These are phyloP conservation scores for Prillingera fragicola DNA, from an alignment of 1,284 basidiomycete genomes.

Conservation along the genomic window DNA sequence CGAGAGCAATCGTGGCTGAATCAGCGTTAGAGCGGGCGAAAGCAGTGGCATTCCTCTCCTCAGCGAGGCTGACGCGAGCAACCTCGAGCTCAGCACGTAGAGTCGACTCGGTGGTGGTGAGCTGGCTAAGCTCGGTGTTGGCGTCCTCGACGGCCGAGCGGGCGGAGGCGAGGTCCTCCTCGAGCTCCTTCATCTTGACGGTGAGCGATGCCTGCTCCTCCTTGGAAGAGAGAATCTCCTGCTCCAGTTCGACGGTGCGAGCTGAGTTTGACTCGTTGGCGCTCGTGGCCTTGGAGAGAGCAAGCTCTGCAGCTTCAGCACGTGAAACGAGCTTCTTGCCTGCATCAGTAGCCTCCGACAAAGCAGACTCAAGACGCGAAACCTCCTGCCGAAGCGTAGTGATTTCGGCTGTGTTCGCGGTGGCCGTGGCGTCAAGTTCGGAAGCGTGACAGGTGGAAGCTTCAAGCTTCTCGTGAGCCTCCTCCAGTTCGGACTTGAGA, in stretches of 20 bases:
- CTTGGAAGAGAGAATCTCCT: background rate
- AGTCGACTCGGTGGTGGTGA: background rate
- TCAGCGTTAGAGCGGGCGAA: background rate
- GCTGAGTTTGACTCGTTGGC: no score
- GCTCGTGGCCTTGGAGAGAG: no score
- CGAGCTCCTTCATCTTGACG: no score
- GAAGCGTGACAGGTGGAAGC: slow-evolving; percentile 49
- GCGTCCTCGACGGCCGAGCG: no score
- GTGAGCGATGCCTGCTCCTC: background rate
- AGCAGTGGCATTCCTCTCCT: background rate
- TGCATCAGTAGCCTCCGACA: background rate
- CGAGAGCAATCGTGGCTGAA: no score
- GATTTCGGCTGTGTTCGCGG: no score
- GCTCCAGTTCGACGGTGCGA: background rate
- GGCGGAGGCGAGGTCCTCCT: no score
- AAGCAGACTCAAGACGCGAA: slow-evolving; percentile 1
- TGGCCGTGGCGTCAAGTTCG: slow-evolving; percentile 91
- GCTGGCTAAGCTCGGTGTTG: background rate
- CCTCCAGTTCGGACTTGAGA: background rate
- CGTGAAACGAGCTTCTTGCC: background rate
- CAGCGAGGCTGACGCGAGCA: no score
- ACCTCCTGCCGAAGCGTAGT: slow-evolving; percentile 74
- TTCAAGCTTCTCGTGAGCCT: background rate
- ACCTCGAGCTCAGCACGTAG: no score
- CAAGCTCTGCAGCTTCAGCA: background rate